Evolutionary conservation across 805 yeast genomes (phyloP), one percentile per base, ranked within the genome.

Genomic region (Candida ovalis): DNA sequence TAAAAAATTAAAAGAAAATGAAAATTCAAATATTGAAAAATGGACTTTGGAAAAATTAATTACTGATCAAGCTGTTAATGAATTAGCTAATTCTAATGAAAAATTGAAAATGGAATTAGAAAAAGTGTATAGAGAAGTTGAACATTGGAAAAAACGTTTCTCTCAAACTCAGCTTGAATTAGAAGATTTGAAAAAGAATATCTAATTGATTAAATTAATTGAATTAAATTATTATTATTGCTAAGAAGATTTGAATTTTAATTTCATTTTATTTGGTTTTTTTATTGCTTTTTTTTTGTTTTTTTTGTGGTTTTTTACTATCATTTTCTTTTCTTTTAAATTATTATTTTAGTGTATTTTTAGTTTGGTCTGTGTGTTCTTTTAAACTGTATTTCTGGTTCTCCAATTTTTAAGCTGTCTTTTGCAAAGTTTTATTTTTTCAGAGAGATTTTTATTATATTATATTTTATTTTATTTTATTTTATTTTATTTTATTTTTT

Each of bases 31-130:
- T 63, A 84, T 89, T 59, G 97, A 92, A 69, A 92, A 94, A 72
- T 88, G 96, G 88, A 91, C 97, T 5, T 75, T 92, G 61, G 97
- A 92, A 68, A 92, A 92, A 71, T 76, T 94, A 53, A 76, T 90
- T 54, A 85, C 92, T 33, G 97, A 91, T 66, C 98, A 92, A 70
- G 90, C 92, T 12, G 85, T 90, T 45, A 80, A 86, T 53, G 96
- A 91, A 68, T 77, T 92, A 57, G 80, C 87, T 45, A 82, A 87
- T 38, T 81, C 90, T 13, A 92, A 91, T 71, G 96, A 89, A 60
- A 86, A 88, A 68, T 77, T 92, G 65, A 90, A 89, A 70, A 78
- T 76, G 46, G 97, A 91, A 70, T 77, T 92, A 59, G 96, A 88
- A 57, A 83, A 88, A 62, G 95, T 97, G 15, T 92, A 92, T 75